Percentiles rank a stretch among this genome's conserved stretches.
phyloP scores from a whole-genome alignment of 768 basidiomycete species.

The Xerocomellus intermedius region DNA sequence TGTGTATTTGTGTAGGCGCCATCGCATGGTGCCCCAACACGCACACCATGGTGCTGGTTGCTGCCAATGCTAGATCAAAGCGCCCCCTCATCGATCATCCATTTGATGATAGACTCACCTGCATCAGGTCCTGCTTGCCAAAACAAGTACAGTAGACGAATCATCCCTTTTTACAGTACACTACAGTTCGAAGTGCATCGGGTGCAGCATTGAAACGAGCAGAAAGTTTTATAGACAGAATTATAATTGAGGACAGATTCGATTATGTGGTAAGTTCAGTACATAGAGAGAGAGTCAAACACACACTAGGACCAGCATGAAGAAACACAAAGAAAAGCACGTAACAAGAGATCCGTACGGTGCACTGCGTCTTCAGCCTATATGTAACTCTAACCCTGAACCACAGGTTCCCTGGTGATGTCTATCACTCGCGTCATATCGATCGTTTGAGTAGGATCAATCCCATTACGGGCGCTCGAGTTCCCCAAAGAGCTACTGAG shows the following conservation, averaged over 20 bases:
- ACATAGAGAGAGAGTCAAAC: not conserved
- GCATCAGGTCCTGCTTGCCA: not conserved
- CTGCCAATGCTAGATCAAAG: not conserved
- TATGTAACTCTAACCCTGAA: not conserved
- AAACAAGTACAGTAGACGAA: not conserved
- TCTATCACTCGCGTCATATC: not conserved
- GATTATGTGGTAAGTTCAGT: not conserved
- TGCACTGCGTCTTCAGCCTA: not conserved
- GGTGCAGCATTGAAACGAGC: not conserved
- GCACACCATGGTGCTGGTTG: no score
- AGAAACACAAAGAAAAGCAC: not conserved
- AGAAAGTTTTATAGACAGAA: not conserved
- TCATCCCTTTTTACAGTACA: not conserved
- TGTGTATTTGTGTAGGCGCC: not conserved
- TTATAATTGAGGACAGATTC: not conserved
- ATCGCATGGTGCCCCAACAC: not conserved
- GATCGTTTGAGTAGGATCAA: not conserved
- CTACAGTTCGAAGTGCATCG: not conserved
- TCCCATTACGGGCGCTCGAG: not conserved
- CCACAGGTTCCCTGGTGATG: not conserved
- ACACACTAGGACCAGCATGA: not conserved
- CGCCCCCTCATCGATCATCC: not conserved
- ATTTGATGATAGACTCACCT: not conserved
- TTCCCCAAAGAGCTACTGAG: not conserved
- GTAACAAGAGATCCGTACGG: not conserved